Evolutionary conservation across 208 protist species (phyloP), one percentile per base, ranked within the genome.

Genomic region (Trypanosoma vivax): DNA sequence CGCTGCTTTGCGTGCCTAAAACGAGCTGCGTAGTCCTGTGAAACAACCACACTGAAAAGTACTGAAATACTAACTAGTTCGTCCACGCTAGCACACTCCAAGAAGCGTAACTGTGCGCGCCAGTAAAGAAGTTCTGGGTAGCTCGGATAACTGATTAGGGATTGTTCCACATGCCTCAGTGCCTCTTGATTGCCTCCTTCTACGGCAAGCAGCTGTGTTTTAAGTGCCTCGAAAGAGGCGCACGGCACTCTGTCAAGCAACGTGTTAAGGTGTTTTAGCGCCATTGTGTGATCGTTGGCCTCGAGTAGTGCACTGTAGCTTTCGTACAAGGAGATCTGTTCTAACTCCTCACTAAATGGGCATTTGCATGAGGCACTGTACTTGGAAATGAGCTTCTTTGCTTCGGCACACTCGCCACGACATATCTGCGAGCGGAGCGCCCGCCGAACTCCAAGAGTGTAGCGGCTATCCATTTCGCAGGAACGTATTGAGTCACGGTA

Each of bases 111-210:
- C 47, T 79, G 62, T 34, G 63, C 67, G 39, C 46, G 23, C 45
- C 70, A 75, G 28, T 77, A 65, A 0, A 71, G 60, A 47, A 79
- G 66, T 24, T 81, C 76, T 11, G 48, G 33, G 9, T 69, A 83
- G 41, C 47, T 53, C 2, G 56, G 43, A 47, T 88, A 81, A 5
- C 27, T 40, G 21, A 16, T 13, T 39, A 65, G 48, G 16, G 35
- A 56, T 11, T 65, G n/a, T 24, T 43, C 43, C 1, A 56, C 73
- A 50, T 78, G 68, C 2, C 45, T 25, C 35, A 65, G 57, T 19
- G 60, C 77, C 21, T 47, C 50, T 24, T 39, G 43, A 16, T 59
- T 65, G 30, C 63, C 73, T 30, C 73, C 65, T 25, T 76, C 68
- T 18, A 68, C 37, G 21, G 68, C 50, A 37, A 83, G 34, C 24